Base-by-base conservation (phyloP, 176 grass and related monocot species). In the Triticum monococcum region DNA sequence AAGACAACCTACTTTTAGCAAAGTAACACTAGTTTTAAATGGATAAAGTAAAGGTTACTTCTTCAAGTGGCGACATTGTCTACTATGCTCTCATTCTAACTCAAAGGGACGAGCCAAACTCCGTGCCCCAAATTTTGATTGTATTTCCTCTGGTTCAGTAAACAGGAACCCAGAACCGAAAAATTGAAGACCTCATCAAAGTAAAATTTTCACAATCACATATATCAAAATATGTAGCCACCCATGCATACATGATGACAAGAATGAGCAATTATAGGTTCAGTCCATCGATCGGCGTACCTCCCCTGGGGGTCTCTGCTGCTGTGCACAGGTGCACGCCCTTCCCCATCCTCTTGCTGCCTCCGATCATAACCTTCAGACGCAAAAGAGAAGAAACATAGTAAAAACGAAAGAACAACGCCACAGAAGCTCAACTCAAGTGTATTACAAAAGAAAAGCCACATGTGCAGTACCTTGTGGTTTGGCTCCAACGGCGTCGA, bases 351-450 rank as follows among this genome's bases (percentile, higher is more conserved):
- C 12, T 33, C n/a, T 0, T 8, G 54, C 12, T 91, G 61, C 50
- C 48, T 63, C 86, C 81, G 81, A 35, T 83, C 79, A 77, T 83
- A 92, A 65, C 78, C 96, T 98, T 78, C 46, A 31, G 40, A 26
- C 23, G 43, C n/a, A 63, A 0, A 64, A 22, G 23, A 75, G 12
- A 86, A 81, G 28, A 60, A 62, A 23, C 63, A 18, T 18, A 0
- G 3, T 63, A 77, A 37, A 62, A 35, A n/a, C 1, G 5, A 1
- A 57, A 57, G 54, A 57, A 22, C 54, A 57, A 20, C 54, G 25
- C 31, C 14, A 62, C 12, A 64, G 17, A 41, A 40, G n/a, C 30
- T 64, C 24, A 40, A 56, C 2, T 30, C 30, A 67, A 46, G 14
- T 12, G 2, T 2, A 30, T 2, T 30, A 25, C 14, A 26, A 45